Conservation (phyloP, 805 yeast species). For the Citeromyces matritensis region DNA sequence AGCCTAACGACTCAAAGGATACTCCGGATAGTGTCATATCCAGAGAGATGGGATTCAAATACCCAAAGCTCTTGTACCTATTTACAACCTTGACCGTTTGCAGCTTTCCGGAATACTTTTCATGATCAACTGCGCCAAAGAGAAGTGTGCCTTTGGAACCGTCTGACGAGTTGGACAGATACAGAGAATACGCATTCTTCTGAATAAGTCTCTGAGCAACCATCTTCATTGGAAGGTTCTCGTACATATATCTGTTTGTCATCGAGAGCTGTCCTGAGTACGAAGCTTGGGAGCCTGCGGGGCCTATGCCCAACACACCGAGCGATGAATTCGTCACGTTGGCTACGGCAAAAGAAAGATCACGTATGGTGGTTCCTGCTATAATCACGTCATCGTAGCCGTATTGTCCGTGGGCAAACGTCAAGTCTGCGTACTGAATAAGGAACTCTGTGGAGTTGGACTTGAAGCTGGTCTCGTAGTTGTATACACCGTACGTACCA, state of each 20-base stretch:
- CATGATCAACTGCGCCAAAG: constrained; percentile 61
- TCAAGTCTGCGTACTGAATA: constrained; percentile 32
- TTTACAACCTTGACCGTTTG: constrained; percentile 36
- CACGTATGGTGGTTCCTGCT: constrained; percentile 28
- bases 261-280: constrained; percentile 15
- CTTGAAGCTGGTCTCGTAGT: no score
- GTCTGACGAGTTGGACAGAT: no score
- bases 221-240: constrained; percentile 53
- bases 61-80: constrained; percentile 15
- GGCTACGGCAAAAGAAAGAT: constrained; percentile 63
- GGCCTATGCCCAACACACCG: constrained; percentile 69
- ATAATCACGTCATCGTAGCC: constrained; percentile 48
- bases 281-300: constrained; percentile 55
- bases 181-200: constrained; percentile 46
- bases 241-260: no score
- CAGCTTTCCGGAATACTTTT: constrained; percentile 40
- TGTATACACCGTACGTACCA: no score
- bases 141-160: constrained; percentile 35
- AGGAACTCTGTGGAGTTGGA: no score
- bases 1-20: constrained; percentile 6
- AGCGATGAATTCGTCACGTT: constrained; percentile 43
- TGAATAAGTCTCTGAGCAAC: constrained; percentile 40
- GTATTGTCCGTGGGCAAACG: constrained; percentile 34
- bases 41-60: constrained; percentile 22
- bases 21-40: constrained; percentile 32